Evolutionary conservation across 148 eudicot species (phyloP).

Genomic region (Linanthus parryae): DNA sequence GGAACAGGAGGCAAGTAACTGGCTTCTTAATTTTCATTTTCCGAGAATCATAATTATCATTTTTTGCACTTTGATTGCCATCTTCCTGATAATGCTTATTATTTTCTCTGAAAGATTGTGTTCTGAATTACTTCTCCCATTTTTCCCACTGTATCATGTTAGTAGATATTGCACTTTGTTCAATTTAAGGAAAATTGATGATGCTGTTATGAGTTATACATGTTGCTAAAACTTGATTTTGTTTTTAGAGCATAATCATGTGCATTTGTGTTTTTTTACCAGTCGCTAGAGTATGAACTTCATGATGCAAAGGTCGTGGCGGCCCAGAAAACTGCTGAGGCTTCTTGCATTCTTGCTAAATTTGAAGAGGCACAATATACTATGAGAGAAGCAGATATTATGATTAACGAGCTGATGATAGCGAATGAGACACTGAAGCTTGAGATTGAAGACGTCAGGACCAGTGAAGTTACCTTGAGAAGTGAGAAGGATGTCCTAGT

Average conservation of each 20-base stretch:
- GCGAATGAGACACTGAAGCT: constrained; percentile 67
- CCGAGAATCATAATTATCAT: neutral
- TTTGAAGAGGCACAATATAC: constrained; percentile 76
- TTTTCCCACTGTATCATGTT: too few relatives aligned
- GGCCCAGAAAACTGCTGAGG: constrained; percentile 62
- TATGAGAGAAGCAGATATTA: constrained; percentile 70
- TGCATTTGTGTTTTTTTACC: too few relatives aligned
- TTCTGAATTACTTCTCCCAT: too few relatives aligned
- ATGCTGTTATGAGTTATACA: too few relatives aligned
- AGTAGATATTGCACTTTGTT: too few relatives aligned
- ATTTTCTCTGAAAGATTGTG: too few relatives aligned
- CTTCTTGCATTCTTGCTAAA: constrained; percentile 57
- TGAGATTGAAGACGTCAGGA: constrained; percentile 46
- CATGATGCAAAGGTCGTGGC: constrained; percentile 49
- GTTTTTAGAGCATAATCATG: too few relatives aligned
- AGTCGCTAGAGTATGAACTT: constrained; percentile 67
- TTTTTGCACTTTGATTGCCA: too few relatives aligned
- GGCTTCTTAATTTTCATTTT: neutral
- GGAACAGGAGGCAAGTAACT: constrained; percentile 51
- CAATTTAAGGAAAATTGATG: too few relatives aligned
- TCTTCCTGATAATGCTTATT: too few relatives aligned
- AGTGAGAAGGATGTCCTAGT: constrained; percentile 38
- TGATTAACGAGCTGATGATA: constrained; percentile 68
- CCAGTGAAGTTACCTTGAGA: constrained; percentile 20
- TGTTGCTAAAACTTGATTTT: too few relatives aligned